Conservation (phyloP, 345 rosid species). For the Citrus sp. region DNA sequence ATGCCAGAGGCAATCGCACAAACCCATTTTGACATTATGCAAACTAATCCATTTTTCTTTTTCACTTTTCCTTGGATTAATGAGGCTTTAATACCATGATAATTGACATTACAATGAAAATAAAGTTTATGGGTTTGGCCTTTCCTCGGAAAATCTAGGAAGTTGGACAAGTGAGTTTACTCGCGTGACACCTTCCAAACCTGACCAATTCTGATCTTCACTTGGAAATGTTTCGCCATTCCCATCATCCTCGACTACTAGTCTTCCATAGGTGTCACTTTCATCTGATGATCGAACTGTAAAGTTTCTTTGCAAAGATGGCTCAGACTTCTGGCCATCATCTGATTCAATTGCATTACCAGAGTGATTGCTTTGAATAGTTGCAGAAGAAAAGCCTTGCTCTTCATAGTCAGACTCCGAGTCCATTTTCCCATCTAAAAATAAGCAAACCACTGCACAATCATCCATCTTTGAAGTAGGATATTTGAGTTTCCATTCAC, state of each 20-base stretch:
- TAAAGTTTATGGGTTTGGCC: constrained; percentile 37
- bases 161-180: constrained; percentile 98
- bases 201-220: constrained; percentile 88
- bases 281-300: constrained; percentile 79
- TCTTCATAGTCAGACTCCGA: constrained; percentile 78
- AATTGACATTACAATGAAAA: constrained; percentile 23
- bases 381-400: constrained; percentile 74
- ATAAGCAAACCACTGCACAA: constrained; percentile 97
- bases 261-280: constrained; percentile 36
- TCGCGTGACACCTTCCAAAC: constrained; percentile 94
- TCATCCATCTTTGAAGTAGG: constrained; percentile 99
- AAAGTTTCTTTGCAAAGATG: constrained; percentile 78
- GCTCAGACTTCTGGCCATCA: constrained; percentile 79
- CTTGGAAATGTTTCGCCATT: constrained; percentile 25
- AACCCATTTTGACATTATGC: constrained; percentile 8
- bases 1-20: constrained; percentile 20
- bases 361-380: constrained; percentile 64
- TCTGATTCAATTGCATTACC: constrained; percentile 72
- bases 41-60: constrained; percentile 15
- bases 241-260: constrained; percentile 35
- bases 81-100: constrained; percentile 12
- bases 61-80: neutral
- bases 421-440: constrained; percentile 95
- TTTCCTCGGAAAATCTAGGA: constrained; percentile 87
- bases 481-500: constrained; percentile 93